Percentiles rank a stretch among this genome's conserved stretches.
phyloP scores from a whole-genome alignment of 305 asterid genomes.

The Rubia peregrina region DNA sequence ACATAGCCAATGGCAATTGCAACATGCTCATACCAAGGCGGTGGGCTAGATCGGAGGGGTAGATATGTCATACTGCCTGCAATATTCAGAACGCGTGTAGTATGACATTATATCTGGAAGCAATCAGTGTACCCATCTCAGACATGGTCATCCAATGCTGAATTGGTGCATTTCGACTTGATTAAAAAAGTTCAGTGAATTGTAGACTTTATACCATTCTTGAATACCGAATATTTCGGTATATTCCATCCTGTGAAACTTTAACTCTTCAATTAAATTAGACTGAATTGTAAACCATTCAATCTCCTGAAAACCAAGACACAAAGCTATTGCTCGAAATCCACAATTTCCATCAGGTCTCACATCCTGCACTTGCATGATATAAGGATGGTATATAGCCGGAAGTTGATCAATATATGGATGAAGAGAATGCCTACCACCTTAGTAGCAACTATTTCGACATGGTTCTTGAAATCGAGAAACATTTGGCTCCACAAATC shows the following conservation, averaged over 20 bases:
- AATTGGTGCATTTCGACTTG: background rate
- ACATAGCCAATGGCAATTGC: background rate
- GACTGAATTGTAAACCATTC: too few relatives aligned
- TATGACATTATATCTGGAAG: background rate
- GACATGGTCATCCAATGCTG: background rate
- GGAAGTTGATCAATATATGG: too few relatives aligned
- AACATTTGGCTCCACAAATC: too few relatives aligned
- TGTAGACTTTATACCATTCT: background rate
- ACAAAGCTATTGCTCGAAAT: too few relatives aligned
- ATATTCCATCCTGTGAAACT: background rate
- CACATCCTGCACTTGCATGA: too few relatives aligned
- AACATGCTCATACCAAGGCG: background rate
- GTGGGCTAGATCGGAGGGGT: background rate
- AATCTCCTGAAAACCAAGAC: too few relatives aligned
- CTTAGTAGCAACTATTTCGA: too few relatives aligned
- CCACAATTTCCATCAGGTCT: too few relatives aligned
- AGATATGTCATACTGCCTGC: background rate
- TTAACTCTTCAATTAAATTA: background rate
- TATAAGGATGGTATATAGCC: too few relatives aligned
- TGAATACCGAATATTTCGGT: background rate
- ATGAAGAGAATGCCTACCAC: too few relatives aligned
- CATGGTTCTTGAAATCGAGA: too few relatives aligned
- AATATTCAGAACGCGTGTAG: background rate
- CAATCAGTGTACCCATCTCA: background rate
- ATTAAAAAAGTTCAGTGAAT: background rate